A percentile compares a stretch with the other conserved stretches of the same genome.
Conservation (phyloP, 805 yeast species). For the Kregervanrija delftensis region DNA sequence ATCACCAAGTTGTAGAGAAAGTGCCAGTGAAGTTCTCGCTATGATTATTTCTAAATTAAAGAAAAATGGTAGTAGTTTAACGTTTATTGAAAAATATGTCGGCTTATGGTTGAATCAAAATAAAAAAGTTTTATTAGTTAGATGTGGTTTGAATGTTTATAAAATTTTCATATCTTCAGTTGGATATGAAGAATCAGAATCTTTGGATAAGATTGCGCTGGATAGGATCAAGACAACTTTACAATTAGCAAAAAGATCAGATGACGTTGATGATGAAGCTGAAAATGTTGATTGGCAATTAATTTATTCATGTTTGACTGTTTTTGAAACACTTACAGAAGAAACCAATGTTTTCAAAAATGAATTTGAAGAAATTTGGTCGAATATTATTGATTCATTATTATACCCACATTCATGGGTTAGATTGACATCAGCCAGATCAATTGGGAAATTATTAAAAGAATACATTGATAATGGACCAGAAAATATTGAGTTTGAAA, state of each 20-base stretch:
- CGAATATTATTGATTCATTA: conserved; percentile 42
- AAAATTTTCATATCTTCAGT: conserved; percentile 49
- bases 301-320: conserved; percentile 58
- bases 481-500: conserved; percentile 25
- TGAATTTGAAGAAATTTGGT: conserved; percentile 45
- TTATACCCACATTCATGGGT: conserved; percentile 93
- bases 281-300: conserved; percentile 58
- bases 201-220: conserved; percentile 23
- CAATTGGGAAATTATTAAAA: conserved; percentile 47
- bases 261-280: conserved; percentile 25
- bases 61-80: conserved; percentile 19
- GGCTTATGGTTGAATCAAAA: conserved; percentile 59
- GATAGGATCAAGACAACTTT: conserved; percentile 15
- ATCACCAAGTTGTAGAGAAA: conserved; percentile 71
- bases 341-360: conserved; percentile 31
- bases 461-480: conserved; percentile 14
- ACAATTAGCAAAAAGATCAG: conserved; percentile 27
- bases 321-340: conserved; percentile 21
- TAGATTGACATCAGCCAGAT: conserved; percentile 56
- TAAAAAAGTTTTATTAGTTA: conserved; percentile 43
- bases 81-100: conserved; percentile 34
- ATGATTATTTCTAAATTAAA: conserved; percentile 46
- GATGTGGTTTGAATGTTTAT: conserved; percentile 72
- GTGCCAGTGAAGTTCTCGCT: conserved; percentile 60
- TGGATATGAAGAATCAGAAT: conserved; percentile 31